Percentiles rank a stretch among this genome's conserved stretches.
Conservation (phyloP, 2,329 filamentous ascomycete genomes). For the Penicillium sp. region DNA sequence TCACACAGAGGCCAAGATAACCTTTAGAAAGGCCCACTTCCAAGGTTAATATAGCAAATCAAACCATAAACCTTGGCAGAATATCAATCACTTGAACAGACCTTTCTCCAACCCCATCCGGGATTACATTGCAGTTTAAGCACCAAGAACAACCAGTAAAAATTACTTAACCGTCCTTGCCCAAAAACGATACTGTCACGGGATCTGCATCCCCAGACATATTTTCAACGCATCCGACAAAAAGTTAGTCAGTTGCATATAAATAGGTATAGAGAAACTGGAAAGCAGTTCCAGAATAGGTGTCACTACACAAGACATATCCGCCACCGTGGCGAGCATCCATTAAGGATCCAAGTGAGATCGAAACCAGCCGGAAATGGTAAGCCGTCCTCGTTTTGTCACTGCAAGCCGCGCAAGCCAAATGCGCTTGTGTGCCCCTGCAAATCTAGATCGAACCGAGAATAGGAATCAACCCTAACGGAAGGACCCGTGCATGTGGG, state of each 20-base stretch:
- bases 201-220: neutral
- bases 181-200: neutral
- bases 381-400: neutral
- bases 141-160: neutral
- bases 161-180: neutral
- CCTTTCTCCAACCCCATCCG: too few relatives aligned
- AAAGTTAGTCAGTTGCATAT: neutral
- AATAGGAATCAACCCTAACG: neutral
- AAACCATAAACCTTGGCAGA: too few relatives aligned
- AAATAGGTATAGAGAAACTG: neutral
- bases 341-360: neutral
- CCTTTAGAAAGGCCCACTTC: too few relatives aligned
- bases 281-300: neutral
- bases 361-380: neutral
- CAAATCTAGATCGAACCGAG: neutral
- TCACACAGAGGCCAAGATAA: too few relatives aligned
- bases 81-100: too few relatives aligned
- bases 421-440: neutral
- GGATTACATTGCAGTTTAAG: too few relatives aligned
- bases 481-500: neutral
- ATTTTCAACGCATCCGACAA: neutral
- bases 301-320: neutral
- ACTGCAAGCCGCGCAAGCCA: neutral
- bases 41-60: too few relatives aligned
- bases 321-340: neutral